These are phyloP conservation scores for Bolboschoenus planiculmis DNA, from an alignment of 176 grass and related monocot genomes.

Conservation along the genomic window DNA sequence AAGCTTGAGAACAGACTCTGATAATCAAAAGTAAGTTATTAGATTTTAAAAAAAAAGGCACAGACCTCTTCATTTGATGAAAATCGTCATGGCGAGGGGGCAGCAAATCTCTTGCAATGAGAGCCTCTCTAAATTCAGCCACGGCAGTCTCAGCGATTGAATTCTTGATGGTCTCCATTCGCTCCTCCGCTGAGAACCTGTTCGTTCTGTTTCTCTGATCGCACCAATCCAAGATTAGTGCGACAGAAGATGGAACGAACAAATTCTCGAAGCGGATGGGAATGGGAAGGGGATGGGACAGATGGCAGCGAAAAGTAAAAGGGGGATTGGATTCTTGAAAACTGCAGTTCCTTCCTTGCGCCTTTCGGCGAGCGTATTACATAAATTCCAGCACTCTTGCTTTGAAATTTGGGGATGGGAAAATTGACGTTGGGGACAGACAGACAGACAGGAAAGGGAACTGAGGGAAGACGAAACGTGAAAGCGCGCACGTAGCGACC, in stretches of 20 bases:
- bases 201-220: background rate
- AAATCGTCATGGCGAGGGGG: slow-evolving; percentile 34
- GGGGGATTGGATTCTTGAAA: background rate
- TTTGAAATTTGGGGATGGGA: background rate
- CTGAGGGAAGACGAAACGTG: background rate
- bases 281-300: background rate
- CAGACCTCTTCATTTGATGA: slow-evolving; percentile 32
- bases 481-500: slow-evolving; percentile 15
- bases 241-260: slow-evolving; percentile 12
- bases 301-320: background rate
- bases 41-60: background rate
- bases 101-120: slow-evolving; percentile 26
- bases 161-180: background rate
- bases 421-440: background rate
- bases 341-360: background rate
- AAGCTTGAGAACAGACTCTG: background rate
- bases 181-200: background rate
- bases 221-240: background rate
- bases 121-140: slow-evolving; percentile 27
- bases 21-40: slow-evolving; percentile 2
- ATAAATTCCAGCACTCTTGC: background rate
- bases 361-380: slow-evolving; percentile 1
- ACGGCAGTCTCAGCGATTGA: slow-evolving; percentile 9
- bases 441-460: background rate
- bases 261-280: background rate